Evolutionary conservation across 2,329 filamentous ascomycete genomes (phyloP).

Genomic region (Ceratocystis variospora): DNA sequence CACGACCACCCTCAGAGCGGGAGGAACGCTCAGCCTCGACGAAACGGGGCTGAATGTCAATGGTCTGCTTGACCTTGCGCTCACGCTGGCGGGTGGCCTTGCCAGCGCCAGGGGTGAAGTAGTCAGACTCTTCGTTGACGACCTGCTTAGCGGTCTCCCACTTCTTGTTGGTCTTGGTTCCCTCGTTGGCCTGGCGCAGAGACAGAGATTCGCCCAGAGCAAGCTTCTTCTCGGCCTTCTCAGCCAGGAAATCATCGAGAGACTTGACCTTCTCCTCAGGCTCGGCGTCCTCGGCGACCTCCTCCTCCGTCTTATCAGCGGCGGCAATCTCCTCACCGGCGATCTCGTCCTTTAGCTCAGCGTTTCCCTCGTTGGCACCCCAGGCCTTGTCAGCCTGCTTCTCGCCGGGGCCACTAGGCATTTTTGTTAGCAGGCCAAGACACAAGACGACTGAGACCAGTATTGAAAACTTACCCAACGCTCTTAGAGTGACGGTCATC

Average conservation of each 20-base stretch:
- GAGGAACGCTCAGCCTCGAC: slow-evolving; percentile 52
- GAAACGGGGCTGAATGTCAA: slow-evolving; percentile 79
- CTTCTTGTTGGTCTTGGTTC: slow-evolving; percentile 76
- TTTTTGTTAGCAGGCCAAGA: slow-evolving; percentile 22
- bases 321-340: slow-evolving; percentile 81
- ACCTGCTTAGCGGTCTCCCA: slow-evolving; percentile 73
- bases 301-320: slow-evolving; percentile 60
- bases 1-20: slow-evolving; percentile 35
- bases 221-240: slow-evolving; percentile 59
- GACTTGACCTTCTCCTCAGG: slow-evolving; percentile 80
- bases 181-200: slow-evolving; percentile 86
- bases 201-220: slow-evolving; percentile 50
- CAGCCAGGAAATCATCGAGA: slow-evolving; percentile 73
- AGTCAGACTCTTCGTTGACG: slow-evolving; percentile 55
- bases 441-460: neutral
- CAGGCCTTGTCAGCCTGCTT: slow-evolving; percentile 84
- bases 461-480: slow-evolving; percentile 31
- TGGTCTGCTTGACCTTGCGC: slow-evolving; percentile 77
- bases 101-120: slow-evolving; percentile 57
- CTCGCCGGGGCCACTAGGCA: slow-evolving; percentile 47
- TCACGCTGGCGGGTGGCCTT: slow-evolving; percentile 78
- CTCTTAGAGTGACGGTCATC: slow-evolving; percentile 44
- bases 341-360: slow-evolving; percentile 82
- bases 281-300: slow-evolving; percentile 39
- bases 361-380: slow-evolving; percentile 68